Evolutionary conservation across 2,329 filamentous ascomycete genomes (phyloP), one percentile per base, ranked within the genome.

Genomic region (Cladorrhinum sp.): DNA sequence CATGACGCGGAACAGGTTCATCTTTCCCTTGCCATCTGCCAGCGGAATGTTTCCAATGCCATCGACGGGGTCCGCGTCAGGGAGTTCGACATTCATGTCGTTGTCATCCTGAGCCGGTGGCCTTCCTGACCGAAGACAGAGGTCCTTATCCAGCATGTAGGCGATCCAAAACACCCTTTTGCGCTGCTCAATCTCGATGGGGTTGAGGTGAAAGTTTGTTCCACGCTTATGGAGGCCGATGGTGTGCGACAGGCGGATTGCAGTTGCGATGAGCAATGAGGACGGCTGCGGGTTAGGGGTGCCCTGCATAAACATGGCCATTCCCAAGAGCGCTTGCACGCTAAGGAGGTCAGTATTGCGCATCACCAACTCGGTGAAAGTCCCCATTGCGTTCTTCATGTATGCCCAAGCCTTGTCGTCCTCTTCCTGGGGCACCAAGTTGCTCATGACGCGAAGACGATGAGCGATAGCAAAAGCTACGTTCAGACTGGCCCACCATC

Each of bases 401-500:
- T 97, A 96, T 1, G 88, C 89, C 93, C 95, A 98, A 0, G 93
- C 93, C 73, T 96, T 96, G 57, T 93, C 87, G 67, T 98, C 95
- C 72, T 98, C 94, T 64, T 96, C 92, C 64, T 90, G 86, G 1
- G 92, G 89, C 0, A 96, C 91, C 8, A 96, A 79, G 70, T 96
- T 95, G 78, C 91, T 96, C 92, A 97, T 96, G 21, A 97, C 92
- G 10, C 95, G 88, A 70, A 99, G 80, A 46, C 95, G 86, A 72
- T 97, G 92, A 4, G 94, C 90, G 67, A 97, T 96, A n/a, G 94
- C 95, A 59, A 99, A 78, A 1, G 90, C 92, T 62, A 96, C 89
- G 69, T 99, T 99, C 69, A 99, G 82, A 75, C 92, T 96, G 4
- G 95, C 95, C 94, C 95, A 99, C 95, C 95, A 99, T 2, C 95